Base-by-base conservation (phyloP, 257 asterid genomes). In the Oldenlandia corymbosa region DNA sequence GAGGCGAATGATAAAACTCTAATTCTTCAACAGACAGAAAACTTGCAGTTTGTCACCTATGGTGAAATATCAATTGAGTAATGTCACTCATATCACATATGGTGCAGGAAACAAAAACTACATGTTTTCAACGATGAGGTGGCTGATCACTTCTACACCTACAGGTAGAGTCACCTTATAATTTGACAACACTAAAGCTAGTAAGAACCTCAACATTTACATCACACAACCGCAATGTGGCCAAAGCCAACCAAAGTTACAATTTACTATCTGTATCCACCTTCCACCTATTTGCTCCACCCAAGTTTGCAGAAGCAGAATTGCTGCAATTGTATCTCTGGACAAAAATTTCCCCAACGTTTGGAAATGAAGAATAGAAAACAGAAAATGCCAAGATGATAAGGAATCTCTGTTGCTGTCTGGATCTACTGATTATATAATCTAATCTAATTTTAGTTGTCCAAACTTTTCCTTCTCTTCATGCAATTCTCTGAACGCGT, bases 381-480 rank as follows among this genome's bases (percentile, higher is more conserved):
- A 30, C n/a, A 46, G 28, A 18, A 13, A 7, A 41, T 7, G 64
- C 52, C 26, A 8, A 62, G 11, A 24, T n/a, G 32, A 16, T 57
- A 20, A 5, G 6, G 10, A 17, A 42, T 7, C 34, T 62, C 58
- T 26, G 34, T 16, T 23, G 6, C 24, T 68, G 32, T 7, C 20
- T 32, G 34, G 13, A 9, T 21, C 47, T 16, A 41, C 55, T 24
- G 0, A 53, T 43, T 21, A 31, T 42, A 56, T 73, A 80, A 17
- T 59, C 72, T 73, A 81, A n/a, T 62, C 73, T 53, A 20, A 60
- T 68, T 72, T 56, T 64, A 81, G 68, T 65, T 68, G 76, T 9
- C 99, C 97, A 34, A 87, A 93, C 78, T 79, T 90, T 54, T 77
- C 82, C 66, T 81, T 87, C 70, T 85, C 85, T 55, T 77, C 78